Percentiles rank a stretch among this genome's conserved stretches.
phyloP scores from a whole-genome alignment of 129 eudicot species.

The sunflower (Helianthus annuus) region DNA sequence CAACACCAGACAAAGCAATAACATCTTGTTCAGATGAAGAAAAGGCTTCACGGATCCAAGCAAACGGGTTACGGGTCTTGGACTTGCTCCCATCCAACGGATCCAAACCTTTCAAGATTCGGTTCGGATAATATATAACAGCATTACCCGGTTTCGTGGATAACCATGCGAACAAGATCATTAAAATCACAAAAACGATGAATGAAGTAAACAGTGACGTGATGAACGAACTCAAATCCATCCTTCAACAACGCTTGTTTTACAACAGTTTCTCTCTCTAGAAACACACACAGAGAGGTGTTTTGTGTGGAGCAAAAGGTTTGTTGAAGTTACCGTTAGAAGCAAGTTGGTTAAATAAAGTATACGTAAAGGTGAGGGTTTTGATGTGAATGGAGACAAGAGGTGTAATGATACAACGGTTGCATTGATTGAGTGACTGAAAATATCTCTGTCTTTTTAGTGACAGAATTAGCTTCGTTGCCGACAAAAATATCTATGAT shows the following conservation, averaged over 20 bases:
- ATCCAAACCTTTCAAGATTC: constrained; percentile 80
- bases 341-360: too few species aligned
- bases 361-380: too few species aligned
- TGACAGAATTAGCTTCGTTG: neutral
- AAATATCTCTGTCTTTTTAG: constrained; percentile 14
- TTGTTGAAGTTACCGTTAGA: too few species aligned
- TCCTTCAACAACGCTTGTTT: constrained; percentile 5
- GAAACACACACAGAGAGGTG: neutral
- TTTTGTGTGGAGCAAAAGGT: too few species aligned
- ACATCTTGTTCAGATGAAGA: constrained; percentile 67
- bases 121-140: constrained; percentile 76
- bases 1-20: constrained; percentile 71
- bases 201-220: constrained; percentile 82
- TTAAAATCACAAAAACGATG: constrained; percentile 60
- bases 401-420: neutral
- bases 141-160: constrained; percentile 57
- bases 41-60: constrained; percentile 85
- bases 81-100: constrained; percentile 62
- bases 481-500: constrained; percentile 19
- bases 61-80: constrained; percentile 68
- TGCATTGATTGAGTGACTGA: constrained; percentile 9
- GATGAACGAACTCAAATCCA: constrained; percentile 87
- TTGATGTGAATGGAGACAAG: too few species aligned
- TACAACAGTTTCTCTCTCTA: neutral
- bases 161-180: constrained; percentile 78